Base-by-base conservation (phyloP, 2,329 filamentous ascomycete genomes). In the Fusarium mundagurra region DNA sequence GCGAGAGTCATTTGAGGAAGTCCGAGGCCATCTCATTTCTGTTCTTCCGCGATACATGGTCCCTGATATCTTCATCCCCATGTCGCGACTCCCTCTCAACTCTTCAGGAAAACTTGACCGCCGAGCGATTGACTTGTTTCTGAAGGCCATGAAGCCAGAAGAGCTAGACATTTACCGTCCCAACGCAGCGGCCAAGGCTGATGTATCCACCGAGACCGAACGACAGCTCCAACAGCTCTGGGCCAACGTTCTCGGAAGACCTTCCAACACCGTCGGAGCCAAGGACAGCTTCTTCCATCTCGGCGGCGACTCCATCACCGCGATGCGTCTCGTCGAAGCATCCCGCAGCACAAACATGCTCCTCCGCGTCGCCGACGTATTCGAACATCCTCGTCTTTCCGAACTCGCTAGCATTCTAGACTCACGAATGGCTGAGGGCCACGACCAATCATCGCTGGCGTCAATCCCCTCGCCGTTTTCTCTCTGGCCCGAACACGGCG, bases 31-130 rank as follows among this genome's bases (percentile, higher is more conserved):
- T 38, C 57, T 60, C 24, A 60, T 60, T 5, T 36, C 57, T 3
- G 43, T 60, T 24, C 57, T 60, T 0, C 57, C 57, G 4, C 57
- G 57, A 27, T 59, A 63, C 51, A 63, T 63, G 61, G 61, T 63
- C 10, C 61, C 61, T 2, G 54, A 57, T 2, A 58, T 44, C 3
- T 63, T 63, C 18, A 63, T 63, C 2, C 41, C 61, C 5, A 45
- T 57, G 51, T 59, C 54, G 0, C 54, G 41, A 3, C 8, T 63
- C 1, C 61, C 61, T 29, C 54, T 63, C 6, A 63, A 57, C 10
- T 36, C 51, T 13, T 59, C 51, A 4, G 61, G 61, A 6, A 63
- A 63, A 29, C 34, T 58, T 4, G 41, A 63, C 1, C 43, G 61
- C 5, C 54, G 43, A 1, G 51, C 53, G 4, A 51, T 51, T 24